Base-by-base conservation (phyloP, 108 stramenopile species). In the Pseudonitzschia pungens region DNA sequence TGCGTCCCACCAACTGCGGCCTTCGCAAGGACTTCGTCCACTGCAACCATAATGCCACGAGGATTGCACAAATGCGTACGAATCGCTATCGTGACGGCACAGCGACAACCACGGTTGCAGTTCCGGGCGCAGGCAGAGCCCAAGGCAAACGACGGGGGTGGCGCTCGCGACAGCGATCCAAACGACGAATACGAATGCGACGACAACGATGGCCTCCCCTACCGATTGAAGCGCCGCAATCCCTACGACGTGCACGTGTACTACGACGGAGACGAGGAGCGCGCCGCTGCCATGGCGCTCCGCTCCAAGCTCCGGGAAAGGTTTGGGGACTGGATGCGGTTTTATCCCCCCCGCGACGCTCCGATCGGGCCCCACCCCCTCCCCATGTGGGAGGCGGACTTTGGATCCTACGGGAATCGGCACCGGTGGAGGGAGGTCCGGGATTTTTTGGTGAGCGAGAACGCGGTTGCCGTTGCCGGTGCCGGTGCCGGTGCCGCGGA, bases 321-420 rank as follows among this genome's bases (percentile, higher is more conserved):
- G 16, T 73, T 73, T 32, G 21, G 21, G 5, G 41, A 33, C 11
- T 73, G 72, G 72, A 73, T 73, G 72, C 32, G 72, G 2, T 73
- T 73, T 36, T 63, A 73, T 43, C 27, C 24, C 31, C 72, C 72
- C 18, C 28, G 29, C 28, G 72, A 0, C 40, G 32, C 11, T 24
- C 72, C 72, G 15, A 73, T 73, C 22, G 72, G 72, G 4, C 72
- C 72, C 14, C 72, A 73, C 29, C 72, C 72, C 15, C 6, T 73
- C 10, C 72, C 72, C 36, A 73, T 73, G 72, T 73, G 72, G 72
- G 72, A 73, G 43, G 72, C 72, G 4, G 72, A 73, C 45, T 73
- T 73, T 60, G 64, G 60, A 40, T 24, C n/a, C 44, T 73, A 66
- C 65, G 72, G 66, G 5, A 27, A 73, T 45, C 64, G 72, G 21